Evolutionary conservation across 1,284 basidiomycete genomes (phyloP).

Genomic region (Trichosporon sp.): DNA sequence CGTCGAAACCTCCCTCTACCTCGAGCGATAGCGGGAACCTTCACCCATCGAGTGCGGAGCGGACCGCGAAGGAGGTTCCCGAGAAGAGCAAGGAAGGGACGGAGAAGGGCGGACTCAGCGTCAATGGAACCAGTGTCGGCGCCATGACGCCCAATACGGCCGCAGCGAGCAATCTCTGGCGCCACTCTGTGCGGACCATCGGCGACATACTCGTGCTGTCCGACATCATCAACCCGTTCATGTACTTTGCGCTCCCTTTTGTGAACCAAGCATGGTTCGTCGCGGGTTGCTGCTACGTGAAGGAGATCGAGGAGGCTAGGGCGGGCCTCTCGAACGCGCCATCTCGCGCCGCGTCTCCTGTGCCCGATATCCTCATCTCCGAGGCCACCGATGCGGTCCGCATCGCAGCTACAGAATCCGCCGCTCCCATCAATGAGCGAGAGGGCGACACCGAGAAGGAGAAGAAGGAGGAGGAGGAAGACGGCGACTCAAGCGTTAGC

Average conservation of each 20-base stretch:
- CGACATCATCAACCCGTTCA: slow-evolving; percentile 36
- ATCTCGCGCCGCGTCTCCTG: neutral
- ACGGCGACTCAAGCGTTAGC: neutral
- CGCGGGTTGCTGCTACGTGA: slow-evolving; percentile 40
- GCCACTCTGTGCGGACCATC: slow-evolving; percentile 36
- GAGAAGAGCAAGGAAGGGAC: neutral
- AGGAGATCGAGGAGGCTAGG: slow-evolving; percentile 27
- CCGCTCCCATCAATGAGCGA: too few species aligned
- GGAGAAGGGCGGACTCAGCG: neutral
- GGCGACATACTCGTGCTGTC: slow-evolving; percentile 38
- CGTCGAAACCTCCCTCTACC: too few species aligned
- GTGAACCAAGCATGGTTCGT: slow-evolving; percentile 39
- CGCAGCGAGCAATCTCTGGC: slow-evolving; percentile 33
- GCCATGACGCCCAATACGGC: slow-evolving; percentile 25
- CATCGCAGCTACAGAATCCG: too few species aligned
- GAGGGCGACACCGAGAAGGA: neutral
- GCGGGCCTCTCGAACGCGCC: neutral
- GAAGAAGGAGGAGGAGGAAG: neutral
- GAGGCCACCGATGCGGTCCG: too few species aligned
- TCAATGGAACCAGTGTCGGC: slow-evolving; percentile 23
- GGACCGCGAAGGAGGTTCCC: neutral
- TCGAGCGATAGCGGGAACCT: too few species aligned
- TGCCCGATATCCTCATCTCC: neutral
- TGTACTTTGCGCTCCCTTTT: slow-evolving; percentile 35
- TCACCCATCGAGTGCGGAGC: neutral